Base-by-base conservation (phyloP, 805 yeast genomes). In the Millerozyma miso region DNA sequence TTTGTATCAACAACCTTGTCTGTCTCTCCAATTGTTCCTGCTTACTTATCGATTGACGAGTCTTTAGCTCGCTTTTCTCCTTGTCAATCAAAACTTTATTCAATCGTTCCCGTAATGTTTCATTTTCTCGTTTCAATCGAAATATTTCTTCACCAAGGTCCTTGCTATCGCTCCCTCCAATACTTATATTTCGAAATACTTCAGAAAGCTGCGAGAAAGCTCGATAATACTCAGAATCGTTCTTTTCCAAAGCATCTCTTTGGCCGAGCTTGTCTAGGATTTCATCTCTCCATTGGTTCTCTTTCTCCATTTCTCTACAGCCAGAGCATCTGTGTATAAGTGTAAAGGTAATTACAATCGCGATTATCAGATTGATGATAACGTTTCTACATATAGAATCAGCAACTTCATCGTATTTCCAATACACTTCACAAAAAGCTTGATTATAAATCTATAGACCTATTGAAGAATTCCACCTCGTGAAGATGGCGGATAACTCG, bases 161-260 rank as follows among this genome's bases (percentile, higher is more conserved):
- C 23, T 38, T 39, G 14, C 20, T 26, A 8, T 14, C 16, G 19
- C 42, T 45, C 2, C 39, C 43, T 2, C 49, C 20, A 12, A 19
- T 33, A 12, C 19, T 10, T n/a, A 32, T 35, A 39, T 31, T 40
- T 39, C 38, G 16, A 31, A 39, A 40, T 14, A 54, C 43, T 36
- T 45, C 51, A 39, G 47, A 50, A 37, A 69, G 47, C 37, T 62
- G 65, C 20, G 55, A 43, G 43, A 70, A 69, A 2, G 73, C 73
- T 14, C 43, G 46, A 45, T 53, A 66, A 46, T 60, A 65, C 8
- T 53, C 50, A 2, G 56, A 47, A 45, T 68, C 69, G 37, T 54
- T 46, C 47, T 60, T 52, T 50, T 69, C 71, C 17, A 56, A 42
- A 18, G 47, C 53, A 47, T 69, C 74, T 31, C 75, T 52, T 13